phyloP scores from a whole-genome alignment of 2,329 filamentous ascomycete species.

The Camptophora hylomeconis region DNA sequence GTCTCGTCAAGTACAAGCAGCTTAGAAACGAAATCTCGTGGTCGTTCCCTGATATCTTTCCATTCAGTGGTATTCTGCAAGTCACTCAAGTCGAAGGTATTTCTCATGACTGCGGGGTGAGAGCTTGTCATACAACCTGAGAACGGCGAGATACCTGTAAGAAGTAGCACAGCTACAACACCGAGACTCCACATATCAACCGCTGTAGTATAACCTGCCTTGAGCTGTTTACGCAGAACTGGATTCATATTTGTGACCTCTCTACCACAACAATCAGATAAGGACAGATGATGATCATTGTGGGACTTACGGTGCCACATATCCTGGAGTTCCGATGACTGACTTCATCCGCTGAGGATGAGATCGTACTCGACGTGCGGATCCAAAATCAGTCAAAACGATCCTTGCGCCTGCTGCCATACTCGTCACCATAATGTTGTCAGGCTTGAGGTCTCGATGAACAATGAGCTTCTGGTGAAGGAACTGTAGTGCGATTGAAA shows the following conservation, averaged over 20 bases:
- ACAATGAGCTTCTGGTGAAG: constrained; percentile 42
- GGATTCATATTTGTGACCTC: constrained; percentile 30
- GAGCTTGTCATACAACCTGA: constrained; percentile 21
- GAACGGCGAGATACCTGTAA: constrained; percentile 39
- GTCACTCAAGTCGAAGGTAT: constrained; percentile 28
- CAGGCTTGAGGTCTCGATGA: constrained; percentile 51
- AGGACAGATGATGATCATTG: constrained; percentile 16
- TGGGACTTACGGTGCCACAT: constrained; percentile 42
- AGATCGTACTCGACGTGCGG: constrained; percentile 28
- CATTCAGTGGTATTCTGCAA: constrained; percentile 33
- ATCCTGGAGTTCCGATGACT: constrained; percentile 42
- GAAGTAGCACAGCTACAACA: constrained; percentile 37
- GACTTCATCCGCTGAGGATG: constrained; percentile 37
- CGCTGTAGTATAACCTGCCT: constrained; percentile 37
- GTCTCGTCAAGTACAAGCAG: constrained; percentile 39
- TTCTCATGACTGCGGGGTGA: constrained; percentile 22
- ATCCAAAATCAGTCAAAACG: constrained; percentile 49
- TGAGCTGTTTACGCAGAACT: neutral
- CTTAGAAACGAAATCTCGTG: constrained; percentile 40
- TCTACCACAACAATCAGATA: constrained; percentile 35
- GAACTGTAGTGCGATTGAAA: constrained; percentile 45
- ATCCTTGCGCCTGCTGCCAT: constrained; percentile 37
- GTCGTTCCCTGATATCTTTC: constrained; percentile 27
- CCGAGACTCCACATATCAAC: constrained; percentile 54
- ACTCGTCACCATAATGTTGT: constrained; percentile 49